These are phyloP conservation scores for Alternaria longipes DNA, from an alignment of 2,329 filamentous ascomycete species.

Conservation along the genomic window DNA sequence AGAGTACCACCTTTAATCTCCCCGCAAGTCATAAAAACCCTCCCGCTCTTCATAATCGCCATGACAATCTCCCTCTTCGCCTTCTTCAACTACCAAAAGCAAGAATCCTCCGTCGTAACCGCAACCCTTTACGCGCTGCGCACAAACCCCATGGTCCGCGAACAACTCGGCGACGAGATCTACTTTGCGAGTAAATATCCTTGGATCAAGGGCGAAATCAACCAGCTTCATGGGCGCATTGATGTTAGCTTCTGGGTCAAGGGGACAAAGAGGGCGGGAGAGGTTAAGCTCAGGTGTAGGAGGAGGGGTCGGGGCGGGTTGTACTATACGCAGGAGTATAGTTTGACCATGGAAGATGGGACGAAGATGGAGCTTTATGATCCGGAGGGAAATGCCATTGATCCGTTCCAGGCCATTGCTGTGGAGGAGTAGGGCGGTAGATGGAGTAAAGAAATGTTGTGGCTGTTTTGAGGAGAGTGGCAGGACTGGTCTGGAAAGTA, in stretches of 20 bases:
- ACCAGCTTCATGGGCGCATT: slow-evolving; percentile 91
- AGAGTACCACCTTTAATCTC: slow-evolving; percentile 50
- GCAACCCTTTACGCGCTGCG: slow-evolving; percentile 92
- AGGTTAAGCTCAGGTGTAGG: slow-evolving; percentile 82
- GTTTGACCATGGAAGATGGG: slow-evolving; percentile 73
- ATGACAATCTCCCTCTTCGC: slow-evolving; percentile 77
- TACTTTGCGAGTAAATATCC: slow-evolving; percentile 60
- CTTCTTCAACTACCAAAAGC: slow-evolving; percentile 99
- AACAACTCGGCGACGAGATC: slow-evolving; percentile 77
- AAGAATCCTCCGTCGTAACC: slow-evolving; percentile 80
- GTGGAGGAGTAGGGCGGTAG: slow-evolving; percentile 31
- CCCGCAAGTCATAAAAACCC: slow-evolving; percentile 61
- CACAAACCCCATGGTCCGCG: slow-evolving; percentile 77
- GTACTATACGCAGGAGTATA: slow-evolving; percentile 94
- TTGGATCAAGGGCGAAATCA: slow-evolving; percentile 73
- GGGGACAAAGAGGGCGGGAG: slow-evolving; percentile 74
- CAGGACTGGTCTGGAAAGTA: not conserved
- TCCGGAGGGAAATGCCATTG: slow-evolving; percentile 58
- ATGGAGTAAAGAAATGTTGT: not conserved
- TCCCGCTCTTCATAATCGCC: slow-evolving; percentile 81
- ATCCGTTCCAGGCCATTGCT: slow-evolving; percentile 68
- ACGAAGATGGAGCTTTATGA: slow-evolving; percentile 79
- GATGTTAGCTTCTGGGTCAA: slow-evolving; percentile 88
- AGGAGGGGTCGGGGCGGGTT: slow-evolving; percentile 72
- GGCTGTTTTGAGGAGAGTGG: not conserved